Conservation (phyloP, 192 early-diverging fungal species). For the Phycomyces nitens region DNA sequence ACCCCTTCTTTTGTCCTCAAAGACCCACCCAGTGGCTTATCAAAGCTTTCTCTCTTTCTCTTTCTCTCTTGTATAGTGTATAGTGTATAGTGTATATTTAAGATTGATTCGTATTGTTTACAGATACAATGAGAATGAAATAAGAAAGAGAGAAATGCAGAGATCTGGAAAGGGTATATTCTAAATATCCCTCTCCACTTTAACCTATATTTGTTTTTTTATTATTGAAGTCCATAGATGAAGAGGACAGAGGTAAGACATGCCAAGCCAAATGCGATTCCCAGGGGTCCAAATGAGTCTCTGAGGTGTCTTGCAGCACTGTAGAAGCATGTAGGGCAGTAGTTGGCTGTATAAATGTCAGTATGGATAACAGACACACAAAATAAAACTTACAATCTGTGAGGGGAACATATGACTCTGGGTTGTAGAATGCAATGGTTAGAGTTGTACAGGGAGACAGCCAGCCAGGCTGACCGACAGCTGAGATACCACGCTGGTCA, state of each 20-base stretch:
- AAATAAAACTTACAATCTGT: conserved; percentile 29
- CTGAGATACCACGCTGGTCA: conserved; percentile 35
- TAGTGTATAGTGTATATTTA: too few species aligned
- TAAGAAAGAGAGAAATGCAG: too few species aligned
- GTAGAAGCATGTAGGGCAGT: conserved; percentile 34
- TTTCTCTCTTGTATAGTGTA: too few species aligned
- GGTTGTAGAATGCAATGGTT: conserved; percentile 32
- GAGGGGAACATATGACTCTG: conserved; percentile 25
- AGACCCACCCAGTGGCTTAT: too few species aligned
- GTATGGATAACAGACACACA: conserved; percentile 32
- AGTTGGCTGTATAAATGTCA: conserved; percentile 18
- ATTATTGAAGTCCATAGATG: conserved; percentile 13
- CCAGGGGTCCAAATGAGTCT: conserved; percentile 16
- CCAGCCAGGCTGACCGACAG: conserved; percentile 26
- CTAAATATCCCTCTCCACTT: too few species aligned
- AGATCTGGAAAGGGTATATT: too few species aligned
- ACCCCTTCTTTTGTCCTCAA: too few species aligned
- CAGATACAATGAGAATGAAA: too few species aligned
- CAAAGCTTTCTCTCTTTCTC: too few species aligned
- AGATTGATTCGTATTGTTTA: too few species aligned
- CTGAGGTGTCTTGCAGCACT: conserved; percentile 16
- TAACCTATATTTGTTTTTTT: too few species aligned
- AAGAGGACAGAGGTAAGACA: conserved; percentile 24
- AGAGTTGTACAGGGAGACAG: conserved; percentile 21
- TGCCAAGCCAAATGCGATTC: conserved; percentile 26